Conservation (phyloP, 1,284 basidiomycete species). For the Marasmius tenuissimus region DNA sequence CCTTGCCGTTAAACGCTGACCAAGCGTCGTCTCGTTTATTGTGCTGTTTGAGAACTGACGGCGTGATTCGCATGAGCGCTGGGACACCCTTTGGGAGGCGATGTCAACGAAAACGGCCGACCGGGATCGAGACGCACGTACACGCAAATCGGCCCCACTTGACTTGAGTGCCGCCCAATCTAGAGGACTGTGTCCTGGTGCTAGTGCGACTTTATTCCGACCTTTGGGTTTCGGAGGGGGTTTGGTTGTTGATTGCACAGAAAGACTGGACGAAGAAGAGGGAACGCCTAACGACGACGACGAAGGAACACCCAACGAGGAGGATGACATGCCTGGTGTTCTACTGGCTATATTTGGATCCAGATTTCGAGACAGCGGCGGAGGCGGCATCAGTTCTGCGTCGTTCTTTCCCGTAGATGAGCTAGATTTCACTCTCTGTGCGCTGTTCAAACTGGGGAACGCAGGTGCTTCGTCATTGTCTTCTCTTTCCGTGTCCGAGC, state of each 20-base stretch:
- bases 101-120: background rate
- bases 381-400: constrained; percentile 69
- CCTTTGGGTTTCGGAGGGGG: constrained; percentile 57
- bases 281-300: constrained; percentile 23
- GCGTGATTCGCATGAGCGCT: constrained; percentile 72
- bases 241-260: constrained; percentile 57
- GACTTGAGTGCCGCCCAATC: constrained; percentile 93
- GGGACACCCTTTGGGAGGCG: constrained; percentile 54
- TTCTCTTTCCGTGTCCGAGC: constrained; percentile 51
- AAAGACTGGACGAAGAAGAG: constrained; percentile 41
- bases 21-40: constrained; percentile 88
- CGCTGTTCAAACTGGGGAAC: constrained; percentile 81
- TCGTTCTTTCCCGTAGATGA: constrained; percentile 42
- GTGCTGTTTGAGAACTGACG: constrained; percentile 84
- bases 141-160: constrained; percentile 77
- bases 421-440: constrained; percentile 58
- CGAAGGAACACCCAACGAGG: constrained; percentile 22
- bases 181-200: constrained; percentile 88
- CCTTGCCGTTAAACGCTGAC: constrained; percentile 90
- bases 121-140: constrained; percentile 34
- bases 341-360: constrained; percentile 47
- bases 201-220: constrained; percentile 82
- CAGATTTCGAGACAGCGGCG: constrained; percentile 32
- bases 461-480: constrained; percentile 76
- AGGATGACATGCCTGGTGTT: constrained; percentile 38